phyloP scores from a whole-genome alignment of 2,329 filamentous ascomycete genomes.

The Beauveria bassiana region DNA sequence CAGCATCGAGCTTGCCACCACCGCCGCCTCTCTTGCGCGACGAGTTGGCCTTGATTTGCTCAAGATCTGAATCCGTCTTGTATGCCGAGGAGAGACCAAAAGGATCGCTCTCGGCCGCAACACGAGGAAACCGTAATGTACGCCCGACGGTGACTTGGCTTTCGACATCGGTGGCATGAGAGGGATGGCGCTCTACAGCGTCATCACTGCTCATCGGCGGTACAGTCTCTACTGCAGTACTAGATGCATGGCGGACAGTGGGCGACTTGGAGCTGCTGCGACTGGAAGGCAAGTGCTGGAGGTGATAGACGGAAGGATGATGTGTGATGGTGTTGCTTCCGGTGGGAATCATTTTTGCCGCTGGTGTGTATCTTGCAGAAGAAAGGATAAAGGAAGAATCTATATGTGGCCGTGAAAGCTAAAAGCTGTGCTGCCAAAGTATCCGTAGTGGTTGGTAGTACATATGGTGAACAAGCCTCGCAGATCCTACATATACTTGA shows the following conservation, averaged over 20 bases:
- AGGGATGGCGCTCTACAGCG: slow-evolving; percentile 34
- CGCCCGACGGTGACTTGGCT: slow-evolving; percentile 32
- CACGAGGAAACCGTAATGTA: slow-evolving; percentile 44
- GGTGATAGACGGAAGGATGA: slow-evolving; percentile 37
- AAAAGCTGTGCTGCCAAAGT: neutral
- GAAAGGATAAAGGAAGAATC: neutral
- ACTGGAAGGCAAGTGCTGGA: slow-evolving; percentile 25
- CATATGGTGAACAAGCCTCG: neutral
- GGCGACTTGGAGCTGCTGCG: slow-evolving; percentile 23
- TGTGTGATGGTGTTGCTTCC: slow-evolving; percentile 33
- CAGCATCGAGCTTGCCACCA: slow-evolving; percentile 15
- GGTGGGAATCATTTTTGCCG: slow-evolving; percentile 32
- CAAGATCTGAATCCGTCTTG: slow-evolving; percentile 71
- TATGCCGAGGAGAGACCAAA: slow-evolving; percentile 70
- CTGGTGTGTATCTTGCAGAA: neutral
- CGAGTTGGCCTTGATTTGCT: slow-evolving; percentile 70
- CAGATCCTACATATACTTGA: neutral
- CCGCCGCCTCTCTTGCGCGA: slow-evolving; percentile 61
- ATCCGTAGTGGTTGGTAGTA: neutral
- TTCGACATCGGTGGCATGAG: slow-evolving; percentile 38
- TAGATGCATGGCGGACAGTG: slow-evolving; percentile 28
- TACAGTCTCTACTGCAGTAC: slow-evolving; percentile 38
- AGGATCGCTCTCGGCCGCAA: slow-evolving; percentile 64
- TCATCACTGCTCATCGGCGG: slow-evolving; percentile 26
- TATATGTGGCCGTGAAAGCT: neutral